Evolutionary conservation across 129 eudicot species (phyloP).

Genomic region (Helianthus annuus): HanXRQr2.0-SUNRISE NC_035445.2:6542485-6542984

Average conservation of each 20-base stretch:
- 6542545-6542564: no score
- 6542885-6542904: no score
- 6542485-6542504: neutral
- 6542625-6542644: neutral
- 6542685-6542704: neutral
- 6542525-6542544: no score
- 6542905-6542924: no score
- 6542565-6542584: no score
- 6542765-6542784: neutral
- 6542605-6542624: neutral
- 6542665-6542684: neutral
- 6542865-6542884: neutral
- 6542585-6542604: no score
- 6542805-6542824: slow-evolving; percentile 16
- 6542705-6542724: neutral
- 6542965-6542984: no score
- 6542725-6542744: neutral
- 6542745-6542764: neutral
- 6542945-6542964: no score
- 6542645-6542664: neutral
- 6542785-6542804: neutral
- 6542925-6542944: no score
- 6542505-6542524: no score
- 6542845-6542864: slow-evolving; percentile 5
- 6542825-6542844: neutral